Evolutionary conservation across 106 monocot species (phyloP).

Genomic region (Acorus gramineus): DNA sequence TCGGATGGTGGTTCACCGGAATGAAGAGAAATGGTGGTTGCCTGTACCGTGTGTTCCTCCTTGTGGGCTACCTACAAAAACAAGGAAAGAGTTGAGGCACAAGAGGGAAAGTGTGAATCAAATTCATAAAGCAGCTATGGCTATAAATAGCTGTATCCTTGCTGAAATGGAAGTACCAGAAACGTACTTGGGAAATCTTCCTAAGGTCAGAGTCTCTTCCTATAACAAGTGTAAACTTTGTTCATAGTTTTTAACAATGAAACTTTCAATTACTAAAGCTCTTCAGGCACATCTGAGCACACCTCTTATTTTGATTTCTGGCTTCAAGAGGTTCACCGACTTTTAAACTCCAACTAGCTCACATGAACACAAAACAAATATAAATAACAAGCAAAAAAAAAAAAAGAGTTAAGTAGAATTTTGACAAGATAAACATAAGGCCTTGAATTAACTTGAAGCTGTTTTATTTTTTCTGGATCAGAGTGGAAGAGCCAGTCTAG

Average conservation of each 20-base stretch:
- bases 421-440: not conserved
- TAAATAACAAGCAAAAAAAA: too few relatives aligned
- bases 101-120: constrained; percentile 60
- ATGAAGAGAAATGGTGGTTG: constrained; percentile 90
- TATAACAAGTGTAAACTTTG: too few relatives aligned
- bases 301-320: too few relatives aligned
- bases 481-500: constrained; percentile 54
- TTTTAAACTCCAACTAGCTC: too few relatives aligned
- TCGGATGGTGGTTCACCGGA: constrained; percentile 30
- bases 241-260: too few relatives aligned
- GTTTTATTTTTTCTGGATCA: constrained; percentile 8
- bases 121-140: constrained; percentile 78
- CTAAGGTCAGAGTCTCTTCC: constrained; percentile 39
- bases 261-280: too few relatives aligned
- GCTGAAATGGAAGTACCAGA: constrained; percentile 79
- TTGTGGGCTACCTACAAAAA: constrained; percentile 40
- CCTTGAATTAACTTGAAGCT: not conserved
- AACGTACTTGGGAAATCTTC: constrained; percentile 47
- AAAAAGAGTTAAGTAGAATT: too few relatives aligned
- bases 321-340: too few relatives aligned
- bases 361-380: too few relatives aligned
- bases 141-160: constrained; percentile 62
- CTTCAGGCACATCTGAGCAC: too few relatives aligned
- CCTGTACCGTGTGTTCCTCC: constrained; percentile 75
- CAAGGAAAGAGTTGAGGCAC: constrained; percentile 33